These are phyloP conservation scores for Parascedosporium putredinis DNA, from an alignment of 2,329 filamentous ascomycete species.

Conservation along the genomic window DNA sequence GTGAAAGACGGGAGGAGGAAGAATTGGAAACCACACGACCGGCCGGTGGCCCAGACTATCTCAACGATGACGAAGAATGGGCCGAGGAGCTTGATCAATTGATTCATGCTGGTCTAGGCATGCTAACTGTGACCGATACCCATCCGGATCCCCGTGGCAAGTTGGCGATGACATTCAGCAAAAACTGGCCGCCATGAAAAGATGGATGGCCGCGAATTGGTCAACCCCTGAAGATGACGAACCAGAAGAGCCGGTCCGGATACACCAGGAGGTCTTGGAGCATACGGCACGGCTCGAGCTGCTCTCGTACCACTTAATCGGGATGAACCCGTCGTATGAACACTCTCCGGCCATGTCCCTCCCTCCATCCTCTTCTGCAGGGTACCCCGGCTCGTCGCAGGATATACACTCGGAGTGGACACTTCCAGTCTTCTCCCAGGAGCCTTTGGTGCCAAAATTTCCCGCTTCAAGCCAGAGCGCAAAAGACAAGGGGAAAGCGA, in stretches of 20 bases:
- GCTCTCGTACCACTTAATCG: conserved; percentile 2
- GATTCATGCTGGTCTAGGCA: background rate
- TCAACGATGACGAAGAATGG: conserved; percentile 1
- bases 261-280: background rate
- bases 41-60: background rate
- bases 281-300: background rate
- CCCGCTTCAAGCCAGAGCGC: background rate
- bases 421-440: background rate
- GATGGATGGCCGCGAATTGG: background rate
- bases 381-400: background rate
- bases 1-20: background rate
- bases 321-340: background rate
- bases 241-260: background rate
- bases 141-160: conserved; percentile 1
- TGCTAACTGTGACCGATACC: background rate
- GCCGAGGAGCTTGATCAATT: background rate
- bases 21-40: background rate
- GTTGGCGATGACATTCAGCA: background rate
- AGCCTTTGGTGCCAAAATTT: background rate
- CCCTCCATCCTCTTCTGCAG: background rate
- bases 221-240: background rate
- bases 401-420: background rate
- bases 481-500: background rate
- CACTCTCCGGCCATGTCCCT: background rate
- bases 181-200: conserved; percentile 1